phyloP scores from a whole-genome alignment of 441 rosid species.

The Adansonia rubrostipa region DNA sequence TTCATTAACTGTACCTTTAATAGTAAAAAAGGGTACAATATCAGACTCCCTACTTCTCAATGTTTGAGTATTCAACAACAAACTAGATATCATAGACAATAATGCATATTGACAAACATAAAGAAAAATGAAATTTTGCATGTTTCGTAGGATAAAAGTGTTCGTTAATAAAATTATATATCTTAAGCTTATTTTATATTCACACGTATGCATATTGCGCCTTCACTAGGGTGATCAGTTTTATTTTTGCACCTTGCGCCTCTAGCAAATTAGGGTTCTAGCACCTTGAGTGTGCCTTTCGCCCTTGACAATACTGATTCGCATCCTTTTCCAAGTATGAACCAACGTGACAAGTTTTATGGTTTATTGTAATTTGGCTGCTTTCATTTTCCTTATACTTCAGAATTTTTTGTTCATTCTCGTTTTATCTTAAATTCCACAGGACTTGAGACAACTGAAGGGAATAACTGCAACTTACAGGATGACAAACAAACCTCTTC shows the following conservation, averaged over 20 bases:
- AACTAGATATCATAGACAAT: neutral
- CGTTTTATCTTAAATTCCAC: constrained; percentile 26
- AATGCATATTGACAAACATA: neutral
- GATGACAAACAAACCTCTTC: constrained; percentile 95
- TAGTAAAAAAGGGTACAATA: neutral
- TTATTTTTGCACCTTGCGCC: neutral
- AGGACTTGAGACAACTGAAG: constrained; percentile 88
- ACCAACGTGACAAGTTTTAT: constrained; percentile 16
- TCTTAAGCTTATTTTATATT: neutral
- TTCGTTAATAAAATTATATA: neutral
- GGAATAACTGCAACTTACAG: constrained; percentile 90
- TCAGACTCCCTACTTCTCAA: neutral
- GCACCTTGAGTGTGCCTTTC: neutral
- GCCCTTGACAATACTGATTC: neutral
- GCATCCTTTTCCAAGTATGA: neutral
- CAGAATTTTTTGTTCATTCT: neutral
- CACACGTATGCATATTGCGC: neutral
- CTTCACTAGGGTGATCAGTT: neutral
- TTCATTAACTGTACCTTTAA: neutral
- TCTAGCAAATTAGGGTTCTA: too few relatives aligned
- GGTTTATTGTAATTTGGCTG: constrained; percentile 17
- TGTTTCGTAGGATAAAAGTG: neutral
- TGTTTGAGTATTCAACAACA: neutral
- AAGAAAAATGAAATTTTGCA: neutral
- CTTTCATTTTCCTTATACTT: constrained; percentile 14